phyloP scores from a whole-genome alignment of 352 stramenopile genomes.

The Globisporangium parvum region DNA sequence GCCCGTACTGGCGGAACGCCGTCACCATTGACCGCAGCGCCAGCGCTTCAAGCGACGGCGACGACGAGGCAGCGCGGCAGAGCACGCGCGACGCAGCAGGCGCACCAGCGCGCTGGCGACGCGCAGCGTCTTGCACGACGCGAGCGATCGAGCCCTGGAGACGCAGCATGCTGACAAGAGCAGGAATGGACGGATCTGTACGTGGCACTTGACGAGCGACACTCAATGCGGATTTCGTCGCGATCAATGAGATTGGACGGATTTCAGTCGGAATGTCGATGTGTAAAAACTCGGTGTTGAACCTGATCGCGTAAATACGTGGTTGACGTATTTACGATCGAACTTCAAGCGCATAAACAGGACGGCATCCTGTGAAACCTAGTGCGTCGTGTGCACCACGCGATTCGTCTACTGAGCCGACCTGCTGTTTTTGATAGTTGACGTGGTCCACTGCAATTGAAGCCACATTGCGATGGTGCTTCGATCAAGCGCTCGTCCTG shows the following conservation, averaged over 20 bases:
- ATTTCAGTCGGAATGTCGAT: no score
- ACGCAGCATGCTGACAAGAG: conserved; percentile 37
- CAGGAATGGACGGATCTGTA: neutral
- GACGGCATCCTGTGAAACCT: conserved; percentile 1
- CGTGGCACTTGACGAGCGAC: neutral
- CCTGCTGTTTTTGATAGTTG: no score
- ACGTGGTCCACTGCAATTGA: no score
- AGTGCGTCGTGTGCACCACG: no score
- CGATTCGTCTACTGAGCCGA: no score
- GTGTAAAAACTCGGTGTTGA: no score
- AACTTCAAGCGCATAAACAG: conserved; percentile 8
- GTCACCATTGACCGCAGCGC: conserved; percentile 61
- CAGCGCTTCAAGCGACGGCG: conserved; percentile 51
- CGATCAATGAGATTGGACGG: no score
- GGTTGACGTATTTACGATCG: neutral
- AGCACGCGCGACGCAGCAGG: neutral
- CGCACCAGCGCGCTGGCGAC: neutral
- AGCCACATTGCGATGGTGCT: no score
- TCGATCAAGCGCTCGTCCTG: no score
- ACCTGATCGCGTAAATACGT: neutral
- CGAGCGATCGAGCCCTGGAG: conserved; percentile 33
- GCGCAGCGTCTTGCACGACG: conserved; percentile 18
- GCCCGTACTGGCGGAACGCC: conserved; percentile 68
- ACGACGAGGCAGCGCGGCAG: conserved; percentile 16
- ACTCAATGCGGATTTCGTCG: no score